Evolutionary conservation across 169 alveolate species (phyloP).

Genomic region (Eimeria tenella): DNA sequence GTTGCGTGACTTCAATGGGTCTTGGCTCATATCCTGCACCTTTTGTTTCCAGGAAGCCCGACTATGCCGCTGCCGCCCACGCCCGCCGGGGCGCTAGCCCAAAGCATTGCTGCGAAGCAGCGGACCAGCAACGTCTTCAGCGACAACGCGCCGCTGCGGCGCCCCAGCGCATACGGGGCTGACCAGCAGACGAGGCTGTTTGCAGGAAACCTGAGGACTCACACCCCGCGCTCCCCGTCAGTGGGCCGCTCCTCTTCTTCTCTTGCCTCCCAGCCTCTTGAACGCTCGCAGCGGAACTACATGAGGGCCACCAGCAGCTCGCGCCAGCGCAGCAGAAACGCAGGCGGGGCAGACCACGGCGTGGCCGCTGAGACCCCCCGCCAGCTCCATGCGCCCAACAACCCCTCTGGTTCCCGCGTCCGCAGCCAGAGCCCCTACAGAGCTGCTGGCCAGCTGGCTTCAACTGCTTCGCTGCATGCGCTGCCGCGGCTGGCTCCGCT

Average conservation of each 20-base stretch:
- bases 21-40: no score
- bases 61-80: conserved; percentile 39
- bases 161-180: conserved; percentile 63
- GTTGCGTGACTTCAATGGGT: no score
- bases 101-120: conserved; percentile 54
- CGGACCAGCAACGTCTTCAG: conserved; percentile 61
- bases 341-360: not conserved
- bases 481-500: not conserved
- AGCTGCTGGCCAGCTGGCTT: not conserved
- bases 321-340: conserved; percentile 66
- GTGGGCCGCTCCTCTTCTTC: conserved; percentile 46
- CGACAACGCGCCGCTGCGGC: conserved; percentile 5
- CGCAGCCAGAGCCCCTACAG: conserved; percentile 63
- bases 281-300: conserved; percentile 16
- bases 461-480: not conserved
- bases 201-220: conserved; percentile 34
- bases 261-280: conserved; percentile 31
- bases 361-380: not conserved
- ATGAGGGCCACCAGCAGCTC: conserved; percentile 68
- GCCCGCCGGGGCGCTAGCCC: conserved; percentile 71
- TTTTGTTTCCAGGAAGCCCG: not conserved
- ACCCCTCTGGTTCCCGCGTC: not conserved
- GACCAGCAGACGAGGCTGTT: conserved; percentile 61
- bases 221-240: conserved; percentile 44
- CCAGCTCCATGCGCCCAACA: not conserved